Conservation (phyloP, 805 yeast genomes). For the Ogataea ramenticola region DNA sequence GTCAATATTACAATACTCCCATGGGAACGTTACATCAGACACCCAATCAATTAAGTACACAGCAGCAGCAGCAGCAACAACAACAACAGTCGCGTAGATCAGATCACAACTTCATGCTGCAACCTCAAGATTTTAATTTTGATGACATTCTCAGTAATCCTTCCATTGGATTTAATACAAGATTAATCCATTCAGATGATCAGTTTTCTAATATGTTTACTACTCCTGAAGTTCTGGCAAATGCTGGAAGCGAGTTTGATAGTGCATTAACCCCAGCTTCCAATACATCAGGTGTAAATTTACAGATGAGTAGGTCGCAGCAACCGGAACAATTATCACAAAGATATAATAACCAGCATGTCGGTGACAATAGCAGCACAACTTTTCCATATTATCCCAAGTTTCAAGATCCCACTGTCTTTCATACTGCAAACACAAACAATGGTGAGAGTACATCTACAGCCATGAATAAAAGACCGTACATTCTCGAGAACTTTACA, state of each 20-base stretch:
- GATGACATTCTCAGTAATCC: constrained; percentile 22
- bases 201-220: constrained; percentile 13
- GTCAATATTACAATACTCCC: not conserved
- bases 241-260: not conserved
- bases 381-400: constrained; percentile 18
- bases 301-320: not conserved
- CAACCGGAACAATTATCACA: constrained; percentile 1
- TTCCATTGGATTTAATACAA: constrained; percentile 28
- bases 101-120: not conserved
- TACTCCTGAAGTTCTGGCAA: not conserved
- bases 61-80: not conserved
- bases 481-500: constrained; percentile 21
- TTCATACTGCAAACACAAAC: not conserved
- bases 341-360: not conserved
- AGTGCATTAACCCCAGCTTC: not conserved
- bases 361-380: not conserved
- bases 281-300: not conserved
- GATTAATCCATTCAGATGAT: constrained; percentile 30
- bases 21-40: not conserved
- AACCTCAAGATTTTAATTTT: constrained; percentile 16
- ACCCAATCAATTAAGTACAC: not conserved
- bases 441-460: not conserved
- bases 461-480: constrained; percentile 6
- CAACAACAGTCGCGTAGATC: not conserved
- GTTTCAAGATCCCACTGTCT: constrained; percentile 15